A percentile compares a stretch with the other conserved stretches of the same genome.
phyloP scores from a whole-genome alignment of 2,329 filamentous ascomycete species.

The Beauveria asiatica region DNA sequence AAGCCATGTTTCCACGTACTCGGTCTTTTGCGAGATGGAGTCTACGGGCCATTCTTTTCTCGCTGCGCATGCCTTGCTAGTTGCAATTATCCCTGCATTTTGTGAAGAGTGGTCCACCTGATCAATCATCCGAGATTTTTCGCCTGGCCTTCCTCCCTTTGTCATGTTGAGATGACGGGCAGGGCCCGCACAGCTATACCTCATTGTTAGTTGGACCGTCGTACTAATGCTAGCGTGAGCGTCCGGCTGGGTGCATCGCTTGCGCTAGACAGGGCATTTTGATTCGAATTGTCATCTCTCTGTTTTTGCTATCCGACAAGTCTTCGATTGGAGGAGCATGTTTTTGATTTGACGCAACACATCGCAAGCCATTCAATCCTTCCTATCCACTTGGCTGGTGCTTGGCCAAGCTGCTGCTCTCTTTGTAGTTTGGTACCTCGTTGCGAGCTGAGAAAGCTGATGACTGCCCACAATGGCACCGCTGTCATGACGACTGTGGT shows the following conservation, averaged over 20 bases:
- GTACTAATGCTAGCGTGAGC: neutral
- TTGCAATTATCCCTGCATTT: neutral
- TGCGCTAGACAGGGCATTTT: constrained; percentile 2
- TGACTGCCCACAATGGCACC: neutral
- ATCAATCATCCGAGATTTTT: neutral
- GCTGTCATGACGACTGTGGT: neutral
- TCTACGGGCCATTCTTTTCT: neutral
- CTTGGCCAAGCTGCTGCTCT: neutral
- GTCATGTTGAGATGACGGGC: constrained; percentile 8
- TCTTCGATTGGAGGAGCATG: neutral
- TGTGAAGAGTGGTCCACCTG: neutral
- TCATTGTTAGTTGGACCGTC: neutral
- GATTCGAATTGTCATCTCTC: constrained; percentile 7
- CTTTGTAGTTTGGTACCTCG: neutral
- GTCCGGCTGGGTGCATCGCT: neutral
- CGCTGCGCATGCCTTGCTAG: neutral
- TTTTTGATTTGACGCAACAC: neutral
- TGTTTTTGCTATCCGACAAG: neutral
- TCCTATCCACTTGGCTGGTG: neutral
- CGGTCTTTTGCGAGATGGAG: constrained; percentile 1
- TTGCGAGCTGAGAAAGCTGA: neutral
- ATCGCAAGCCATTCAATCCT: neutral
- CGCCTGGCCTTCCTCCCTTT: neutral
- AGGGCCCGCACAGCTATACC: constrained; percentile 1
- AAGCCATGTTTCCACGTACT: constrained; percentile 8